phyloP scores from a whole-genome alignment of 768 basidiomycete genomes.

The Suillus sp. region DNA sequence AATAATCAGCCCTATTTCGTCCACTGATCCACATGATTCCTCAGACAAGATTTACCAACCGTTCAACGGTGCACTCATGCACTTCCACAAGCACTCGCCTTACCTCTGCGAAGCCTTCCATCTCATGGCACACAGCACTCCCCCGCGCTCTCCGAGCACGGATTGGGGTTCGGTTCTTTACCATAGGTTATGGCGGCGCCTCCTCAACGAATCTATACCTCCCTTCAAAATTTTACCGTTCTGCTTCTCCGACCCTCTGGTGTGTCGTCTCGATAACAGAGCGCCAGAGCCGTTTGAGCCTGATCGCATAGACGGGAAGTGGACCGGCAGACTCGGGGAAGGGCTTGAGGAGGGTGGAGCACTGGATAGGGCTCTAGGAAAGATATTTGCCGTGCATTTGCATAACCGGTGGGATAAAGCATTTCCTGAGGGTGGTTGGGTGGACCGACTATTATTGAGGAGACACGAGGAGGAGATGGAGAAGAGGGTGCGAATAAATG shows the following conservation, averaged over 20 bases:
- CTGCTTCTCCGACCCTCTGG: conserved; percentile 91
- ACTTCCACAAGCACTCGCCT: conserved; percentile 85
- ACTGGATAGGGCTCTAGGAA: conserved; percentile 59
- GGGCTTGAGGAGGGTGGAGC: conserved; percentile 62
- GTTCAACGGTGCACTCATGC: conserved; percentile 94
- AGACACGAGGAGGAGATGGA: conserved; percentile 53
- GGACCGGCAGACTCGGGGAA: conserved; percentile 59
- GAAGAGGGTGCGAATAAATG: neutral
- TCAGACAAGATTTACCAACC: conserved; percentile 73
- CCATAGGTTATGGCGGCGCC: conserved; percentile 84
- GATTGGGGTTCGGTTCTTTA: conserved; percentile 96
- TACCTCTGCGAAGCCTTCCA: conserved; percentile 98
- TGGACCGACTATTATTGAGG: conserved; percentile 73
- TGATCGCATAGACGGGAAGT: conserved; percentile 54
- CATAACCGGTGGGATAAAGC: conserved; percentile 96
- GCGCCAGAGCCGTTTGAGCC: conserved; percentile 87
- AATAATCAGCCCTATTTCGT: neutral
- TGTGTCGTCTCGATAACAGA: conserved; percentile 87
- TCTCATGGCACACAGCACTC: conserved; percentile 75
- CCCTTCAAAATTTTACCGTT: conserved; percentile 96
- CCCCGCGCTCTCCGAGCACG: conserved; percentile 77
- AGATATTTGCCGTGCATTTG: conserved; percentile 87
- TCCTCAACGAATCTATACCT: conserved; percentile 68
- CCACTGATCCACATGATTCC: conserved; percentile 6
- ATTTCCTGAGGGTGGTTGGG: conserved; percentile 88